phyloP scores from a whole-genome alignment of 805 yeast species.

The Naumovozyma baii region DNA sequence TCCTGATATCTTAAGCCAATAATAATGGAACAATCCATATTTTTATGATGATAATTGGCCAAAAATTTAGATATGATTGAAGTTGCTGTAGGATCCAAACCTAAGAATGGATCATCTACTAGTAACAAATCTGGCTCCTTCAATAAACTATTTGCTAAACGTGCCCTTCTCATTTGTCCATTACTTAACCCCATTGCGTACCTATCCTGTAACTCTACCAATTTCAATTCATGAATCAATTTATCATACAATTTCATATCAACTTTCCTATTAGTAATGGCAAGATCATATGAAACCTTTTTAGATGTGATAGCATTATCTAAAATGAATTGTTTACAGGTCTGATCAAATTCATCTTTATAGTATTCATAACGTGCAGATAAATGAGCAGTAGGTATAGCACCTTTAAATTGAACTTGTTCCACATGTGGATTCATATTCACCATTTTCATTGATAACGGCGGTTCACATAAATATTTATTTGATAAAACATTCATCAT shows the following conservation, averaged over 20 bases:
- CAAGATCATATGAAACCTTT: conserved; percentile 32
- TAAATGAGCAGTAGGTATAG: conserved; percentile 52
- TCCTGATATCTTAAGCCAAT: conserved; percentile 78
- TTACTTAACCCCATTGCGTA: conserved; percentile 86
- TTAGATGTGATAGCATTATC: conserved; percentile 38
- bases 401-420: conserved; percentile 39
- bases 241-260: conserved; percentile 32
- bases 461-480: conserved; percentile 23
- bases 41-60: conserved; percentile 7
- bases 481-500: conserved; percentile 20
- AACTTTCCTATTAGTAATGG: conserved; percentile 18
- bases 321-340: conserved; percentile 51
- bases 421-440: conserved; percentile 10
- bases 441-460: conserved; percentile 15
- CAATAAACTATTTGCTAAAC: conserved; percentile 68
- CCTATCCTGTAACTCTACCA: conserved; percentile 49
- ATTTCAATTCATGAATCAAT: conserved; percentile 42
- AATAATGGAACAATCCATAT: conserved; percentile 35
- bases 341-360: conserved; percentile 75
- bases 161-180: conserved; percentile 87
- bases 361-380: conserved; percentile 85
- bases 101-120: conserved; percentile 88
- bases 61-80: conserved; percentile 40
- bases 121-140: conserved; percentile 55
- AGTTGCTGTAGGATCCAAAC: conserved; percentile 73